Evolutionary conservation across 164 flowering plant genomes (phyloP).

Genomic region (Vitis rupestris): DNA sequence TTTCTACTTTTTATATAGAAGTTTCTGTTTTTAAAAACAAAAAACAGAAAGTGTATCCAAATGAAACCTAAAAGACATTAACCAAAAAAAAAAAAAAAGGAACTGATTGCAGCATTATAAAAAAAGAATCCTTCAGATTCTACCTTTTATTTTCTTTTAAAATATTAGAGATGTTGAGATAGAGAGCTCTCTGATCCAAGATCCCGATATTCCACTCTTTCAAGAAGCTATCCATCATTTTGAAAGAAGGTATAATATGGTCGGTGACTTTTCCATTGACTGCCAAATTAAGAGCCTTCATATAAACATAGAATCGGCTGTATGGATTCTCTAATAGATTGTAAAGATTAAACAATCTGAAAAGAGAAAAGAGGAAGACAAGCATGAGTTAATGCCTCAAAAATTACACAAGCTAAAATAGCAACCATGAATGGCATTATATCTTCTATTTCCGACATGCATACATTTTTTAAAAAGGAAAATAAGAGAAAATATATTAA

Average conservation of each 20-base stretch:
- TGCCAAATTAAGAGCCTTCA: slow-evolving; percentile 79
- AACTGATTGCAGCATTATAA: not conserved
- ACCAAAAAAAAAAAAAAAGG: not conserved
- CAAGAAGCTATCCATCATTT: slow-evolving; percentile 75
- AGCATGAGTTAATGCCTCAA: slow-evolving; percentile 3
- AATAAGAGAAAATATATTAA: too few species aligned
- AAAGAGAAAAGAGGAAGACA: slow-evolving; percentile 16
- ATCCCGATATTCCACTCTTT: slow-evolving; percentile 87
- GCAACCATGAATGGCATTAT: not conserved
- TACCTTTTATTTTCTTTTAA: slow-evolving; percentile 81
- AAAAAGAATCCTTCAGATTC: not conserved
- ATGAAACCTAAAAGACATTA: not conserved
- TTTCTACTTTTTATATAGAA: too few species aligned
- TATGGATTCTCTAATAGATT: slow-evolving; percentile 80
- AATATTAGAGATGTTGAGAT: slow-evolving; percentile 65
- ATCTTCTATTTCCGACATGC: too few species aligned
- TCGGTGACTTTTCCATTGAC: slow-evolving; percentile 76
- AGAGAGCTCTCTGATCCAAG: slow-evolving; percentile 78
- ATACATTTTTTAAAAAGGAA: too few species aligned
- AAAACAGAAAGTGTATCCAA: not conserved
- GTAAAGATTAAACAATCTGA: slow-evolving; percentile 89
- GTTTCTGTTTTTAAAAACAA: too few species aligned
- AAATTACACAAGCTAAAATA: slow-evolving; percentile 2
- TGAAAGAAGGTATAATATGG: slow-evolving; percentile 72
- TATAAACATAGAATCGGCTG: slow-evolving; percentile 75